These are phyloP conservation scores for Ophiostoma tasmaniense DNA, from an alignment of 2,329 filamentous ascomycete genomes.

Conservation along the genomic window DNA sequence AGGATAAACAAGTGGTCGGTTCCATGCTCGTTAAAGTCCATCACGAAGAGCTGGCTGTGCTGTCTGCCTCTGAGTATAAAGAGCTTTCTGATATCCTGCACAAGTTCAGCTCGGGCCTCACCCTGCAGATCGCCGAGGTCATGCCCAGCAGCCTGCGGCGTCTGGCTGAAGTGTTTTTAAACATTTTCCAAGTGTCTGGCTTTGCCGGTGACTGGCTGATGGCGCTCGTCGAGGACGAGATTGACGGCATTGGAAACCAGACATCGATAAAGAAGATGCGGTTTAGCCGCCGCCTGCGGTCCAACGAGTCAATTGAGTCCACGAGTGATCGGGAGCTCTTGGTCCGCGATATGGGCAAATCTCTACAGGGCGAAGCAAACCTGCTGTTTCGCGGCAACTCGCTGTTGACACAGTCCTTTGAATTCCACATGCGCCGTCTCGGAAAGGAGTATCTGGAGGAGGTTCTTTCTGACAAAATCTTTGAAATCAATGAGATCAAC, in stretches of 20 bases:
- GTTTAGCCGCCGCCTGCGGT: conserved; percentile 62
- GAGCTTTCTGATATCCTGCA: conserved; percentile 76
- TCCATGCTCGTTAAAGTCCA: conserved; percentile 77
- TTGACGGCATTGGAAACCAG: conserved; percentile 83
- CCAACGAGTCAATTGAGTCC: conserved; percentile 58
- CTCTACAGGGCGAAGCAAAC: conserved; percentile 79
- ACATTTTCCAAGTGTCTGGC: conserved; percentile 91
- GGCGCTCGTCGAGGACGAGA: conserved; percentile 90
- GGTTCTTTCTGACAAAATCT: conserved; percentile 73
- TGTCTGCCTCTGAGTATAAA: conserved; percentile 79
- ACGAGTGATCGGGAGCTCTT: conserved; percentile 59
- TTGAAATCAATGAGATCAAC: conserved; percentile 83
- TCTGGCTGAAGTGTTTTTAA: conserved; percentile 78
- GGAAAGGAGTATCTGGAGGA: conserved; percentile 91
- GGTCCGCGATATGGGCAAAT: conserved; percentile 70
- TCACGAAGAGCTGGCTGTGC: conserved; percentile 81
- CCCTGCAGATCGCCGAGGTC: conserved; percentile 71
- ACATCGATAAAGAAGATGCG: conserved; percentile 64
- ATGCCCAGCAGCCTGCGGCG: conserved; percentile 68
- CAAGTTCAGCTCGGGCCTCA: conserved; percentile 73
- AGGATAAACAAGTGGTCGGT: conserved; percentile 65
- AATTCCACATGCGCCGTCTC: conserved; percentile 89
- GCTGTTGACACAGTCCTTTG: conserved; percentile 82
- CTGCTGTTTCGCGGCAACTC: conserved; percentile 93
- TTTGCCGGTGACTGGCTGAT: conserved; percentile 82